Base-by-base conservation (phyloP, 169 alveolate species). In the Ichthyophthirius multifiliis region DNA sequence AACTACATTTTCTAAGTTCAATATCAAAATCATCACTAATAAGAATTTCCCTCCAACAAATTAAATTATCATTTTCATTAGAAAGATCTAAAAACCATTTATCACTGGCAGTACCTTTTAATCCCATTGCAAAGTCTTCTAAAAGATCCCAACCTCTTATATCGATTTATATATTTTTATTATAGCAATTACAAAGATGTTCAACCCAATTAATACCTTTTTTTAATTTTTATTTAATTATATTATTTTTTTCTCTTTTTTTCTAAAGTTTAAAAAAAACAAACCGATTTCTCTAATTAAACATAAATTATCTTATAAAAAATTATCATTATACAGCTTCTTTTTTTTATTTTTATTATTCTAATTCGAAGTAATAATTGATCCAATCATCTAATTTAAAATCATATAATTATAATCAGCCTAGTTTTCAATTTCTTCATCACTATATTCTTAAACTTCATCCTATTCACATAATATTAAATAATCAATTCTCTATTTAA, bases 341-440 rank as follows among this genome's bases (percentile, higher is more conserved):
- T 55, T 55, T 18, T 55, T 27, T 34, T 55, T 55, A 13, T 39
- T 55, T 27, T 55, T 55, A 18, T 39, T 55, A 7, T 39, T 55
- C 4, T 39, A 27, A 55, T 55, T 55, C 15, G 23, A 55, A 18
- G 71, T 55, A 0, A 55, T 39, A 18, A 55, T 34, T 27, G 71
- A 55, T 2, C 71, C 71, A 5, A 55, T 55, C 71, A 55, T 55
- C 31, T 55, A 55, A 23, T 55, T 55, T 55, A 55, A 7, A 1
- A 55, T 39, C 71, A 55, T 55, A 27, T 55, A 55, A 27, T 55
- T 55, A 27, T 55, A 55, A 7, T 55, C 71, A 10, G 71, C 71
- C 31, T 55, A 55, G 16, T 39, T 55, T 27, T 55, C 71, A 12
- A 55, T 23, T 55, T 55, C 71, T 55, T 55, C 71, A 55, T 55